Evolutionary conservation across 306 rosid genomes (phyloP).

Genomic region (Lathyrus aphaca): DNA sequence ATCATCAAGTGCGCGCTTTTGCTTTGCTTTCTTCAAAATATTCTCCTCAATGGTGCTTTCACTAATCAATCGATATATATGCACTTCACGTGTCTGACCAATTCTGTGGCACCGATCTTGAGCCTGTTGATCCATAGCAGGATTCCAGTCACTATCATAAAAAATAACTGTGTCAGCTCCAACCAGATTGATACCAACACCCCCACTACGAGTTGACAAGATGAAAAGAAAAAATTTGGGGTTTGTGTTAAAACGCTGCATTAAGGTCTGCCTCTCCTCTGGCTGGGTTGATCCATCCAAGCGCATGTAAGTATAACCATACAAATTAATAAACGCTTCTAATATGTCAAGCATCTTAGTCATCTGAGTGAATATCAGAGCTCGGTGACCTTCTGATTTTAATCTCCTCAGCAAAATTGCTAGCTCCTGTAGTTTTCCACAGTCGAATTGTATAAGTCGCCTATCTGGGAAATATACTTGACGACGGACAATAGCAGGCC

Average conservation of each 20-base stretch:
- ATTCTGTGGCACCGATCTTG: constrained; percentile 99
- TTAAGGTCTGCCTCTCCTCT: constrained; percentile 94
- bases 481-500: constrained; percentile 94
- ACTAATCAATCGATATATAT: constrained; percentile 92
- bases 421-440: constrained; percentile 92
- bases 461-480: constrained; percentile 98
- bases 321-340: constrained; percentile 95
- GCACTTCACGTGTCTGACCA: constrained; percentile 99
- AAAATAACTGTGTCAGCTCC: constrained; percentile 99
- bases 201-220: constrained; percentile 98
- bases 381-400: constrained; percentile 95
- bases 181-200: constrained; percentile 96
- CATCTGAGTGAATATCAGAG: constrained; percentile 94
- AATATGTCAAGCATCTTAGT: constrained; percentile 95
- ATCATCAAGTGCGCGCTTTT: constrained; percentile 97
- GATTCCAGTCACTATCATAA: constrained; percentile 99
- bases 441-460: constrained; percentile 96
- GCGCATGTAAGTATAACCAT: constrained; percentile 98
- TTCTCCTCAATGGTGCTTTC: constrained; percentile 97
- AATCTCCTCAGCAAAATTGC: constrained; percentile 79
- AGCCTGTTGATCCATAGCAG: constrained; percentile 99
- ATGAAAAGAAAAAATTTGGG: constrained; percentile 93
- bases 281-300: constrained; percentile 98
- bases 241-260: constrained; percentile 95
- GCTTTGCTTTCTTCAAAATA: constrained; percentile 96